Conservation (phyloP, 2,329 filamentous ascomycete genomes). For the Diaporthe amygdali region DNA sequence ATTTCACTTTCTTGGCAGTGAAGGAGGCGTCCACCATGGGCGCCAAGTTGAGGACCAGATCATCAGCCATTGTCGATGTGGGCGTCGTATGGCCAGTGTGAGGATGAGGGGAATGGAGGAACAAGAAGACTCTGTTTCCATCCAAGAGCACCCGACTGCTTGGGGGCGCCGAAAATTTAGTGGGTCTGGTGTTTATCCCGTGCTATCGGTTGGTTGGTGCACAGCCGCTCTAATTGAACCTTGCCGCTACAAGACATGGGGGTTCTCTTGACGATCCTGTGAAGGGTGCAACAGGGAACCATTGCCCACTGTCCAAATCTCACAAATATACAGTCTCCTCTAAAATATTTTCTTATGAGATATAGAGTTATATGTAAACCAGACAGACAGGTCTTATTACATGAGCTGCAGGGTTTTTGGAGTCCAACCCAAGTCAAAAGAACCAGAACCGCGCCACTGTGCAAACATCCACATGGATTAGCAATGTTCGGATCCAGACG, state of each 20-base stretch:
- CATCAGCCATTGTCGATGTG: conserved; percentile 17
- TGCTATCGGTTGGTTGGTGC: conserved; percentile 6
- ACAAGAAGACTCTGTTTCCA: conserved; percentile 1
- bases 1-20: conserved; percentile 17
- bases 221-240: not conserved
- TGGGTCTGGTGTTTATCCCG: not conserved
- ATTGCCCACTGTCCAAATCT: not conserved
- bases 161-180: conserved; percentile 4
- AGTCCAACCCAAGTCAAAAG: too few relatives aligned
- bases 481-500: too few relatives aligned
- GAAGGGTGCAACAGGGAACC: not conserved
- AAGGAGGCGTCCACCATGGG: conserved; percentile 1
- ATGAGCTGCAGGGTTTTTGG: too few relatives aligned
- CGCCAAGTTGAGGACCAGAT: conserved; percentile 24
- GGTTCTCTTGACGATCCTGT: not conserved
- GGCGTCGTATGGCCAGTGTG: not conserved
- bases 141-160: not conserved
- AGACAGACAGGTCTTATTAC: too few relatives aligned
- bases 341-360: too few relatives aligned
- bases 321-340: too few relatives aligned
- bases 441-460: too few relatives aligned
- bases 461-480: too few relatives aligned
- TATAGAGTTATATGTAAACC: too few relatives aligned
- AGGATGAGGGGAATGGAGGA: not conserved
- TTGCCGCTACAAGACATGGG: not conserved